Conservation (phyloP, 2,329 filamentous ascomycete genomes). For the Didymella pinodella region DNA sequence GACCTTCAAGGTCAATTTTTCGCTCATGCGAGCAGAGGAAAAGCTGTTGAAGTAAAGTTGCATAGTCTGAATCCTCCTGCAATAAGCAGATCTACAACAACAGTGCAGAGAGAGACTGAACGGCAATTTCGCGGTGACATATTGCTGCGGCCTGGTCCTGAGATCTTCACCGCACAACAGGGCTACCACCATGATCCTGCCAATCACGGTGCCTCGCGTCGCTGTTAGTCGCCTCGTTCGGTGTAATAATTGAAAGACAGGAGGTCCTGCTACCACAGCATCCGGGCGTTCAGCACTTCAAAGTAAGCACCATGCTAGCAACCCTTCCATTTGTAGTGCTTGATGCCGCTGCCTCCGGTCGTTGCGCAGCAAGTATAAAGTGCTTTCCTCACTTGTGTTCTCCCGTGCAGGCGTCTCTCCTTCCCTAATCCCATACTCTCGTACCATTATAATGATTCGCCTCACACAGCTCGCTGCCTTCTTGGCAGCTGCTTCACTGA, state of each 20-base stretch:
- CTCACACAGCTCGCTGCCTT: constrained; percentile 32
- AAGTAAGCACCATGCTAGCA: neutral
- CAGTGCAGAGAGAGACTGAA: neutral
- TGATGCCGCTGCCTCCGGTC: neutral
- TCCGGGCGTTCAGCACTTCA: neutral
- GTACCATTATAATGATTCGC: constrained; percentile 30
- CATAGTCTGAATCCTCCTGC: neutral
- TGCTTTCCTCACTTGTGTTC: neutral
- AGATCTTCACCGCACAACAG: neutral
- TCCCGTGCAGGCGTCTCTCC: neutral
- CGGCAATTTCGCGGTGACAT: constrained; percentile 1
- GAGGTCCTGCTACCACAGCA: neutral
- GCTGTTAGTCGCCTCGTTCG: constrained; percentile 24
- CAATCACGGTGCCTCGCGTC: neutral
- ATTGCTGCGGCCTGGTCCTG: neutral
- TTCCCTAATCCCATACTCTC: neutral
- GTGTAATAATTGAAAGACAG: constrained; percentile 23
- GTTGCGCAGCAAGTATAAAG: constrained; percentile 4
- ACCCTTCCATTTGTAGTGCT: neutral
- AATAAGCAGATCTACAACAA: neutral
- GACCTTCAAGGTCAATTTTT: neutral
- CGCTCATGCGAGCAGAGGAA: neutral
- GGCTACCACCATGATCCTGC: constrained; percentile 1
- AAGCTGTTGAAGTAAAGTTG: neutral
- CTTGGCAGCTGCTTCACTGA: constrained; percentile 31